Conservation (phyloP, 1,284 basidiomycete species). For the Trametes sp. region DNA sequence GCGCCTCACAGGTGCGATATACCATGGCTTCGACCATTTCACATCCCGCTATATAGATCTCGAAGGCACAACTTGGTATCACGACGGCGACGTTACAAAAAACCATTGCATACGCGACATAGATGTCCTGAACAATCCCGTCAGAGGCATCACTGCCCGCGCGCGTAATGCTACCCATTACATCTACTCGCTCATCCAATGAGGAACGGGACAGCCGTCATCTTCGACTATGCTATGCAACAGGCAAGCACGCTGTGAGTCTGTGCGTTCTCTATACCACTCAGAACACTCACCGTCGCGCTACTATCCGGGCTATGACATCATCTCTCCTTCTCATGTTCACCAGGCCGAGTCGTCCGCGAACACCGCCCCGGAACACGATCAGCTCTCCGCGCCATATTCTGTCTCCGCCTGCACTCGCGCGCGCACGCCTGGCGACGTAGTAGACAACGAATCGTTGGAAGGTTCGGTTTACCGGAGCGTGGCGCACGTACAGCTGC, state of each 20-base stretch:
- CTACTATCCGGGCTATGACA: background rate
- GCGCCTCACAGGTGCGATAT: background rate
- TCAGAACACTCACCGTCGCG: background rate
- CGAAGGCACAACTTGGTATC: background rate
- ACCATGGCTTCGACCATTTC: conserved; percentile 5
- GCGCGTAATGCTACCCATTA: background rate
- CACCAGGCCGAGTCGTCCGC: background rate
- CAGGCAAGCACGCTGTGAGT: too few species aligned
- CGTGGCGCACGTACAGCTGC: background rate
- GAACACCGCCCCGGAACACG: background rate
- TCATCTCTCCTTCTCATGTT: background rate
- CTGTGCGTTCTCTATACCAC: too few species aligned
- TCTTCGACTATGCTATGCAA: background rate
- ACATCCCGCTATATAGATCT: background rate
- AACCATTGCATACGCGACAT: background rate
- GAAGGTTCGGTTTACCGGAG: background rate
- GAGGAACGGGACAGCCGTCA: background rate
- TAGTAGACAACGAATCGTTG: background rate
- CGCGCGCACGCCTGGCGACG: background rate
- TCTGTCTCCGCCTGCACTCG: background rate
- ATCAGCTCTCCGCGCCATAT: background rate
- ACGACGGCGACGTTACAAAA: background rate
- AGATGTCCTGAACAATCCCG: background rate
- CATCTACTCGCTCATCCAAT: background rate
- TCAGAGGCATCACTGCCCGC: background rate